These are phyloP conservation scores for Pichia kudriavzevii DNA, from an alignment of 1,139 yeast genomes.

Conservation along the genomic window DNA sequence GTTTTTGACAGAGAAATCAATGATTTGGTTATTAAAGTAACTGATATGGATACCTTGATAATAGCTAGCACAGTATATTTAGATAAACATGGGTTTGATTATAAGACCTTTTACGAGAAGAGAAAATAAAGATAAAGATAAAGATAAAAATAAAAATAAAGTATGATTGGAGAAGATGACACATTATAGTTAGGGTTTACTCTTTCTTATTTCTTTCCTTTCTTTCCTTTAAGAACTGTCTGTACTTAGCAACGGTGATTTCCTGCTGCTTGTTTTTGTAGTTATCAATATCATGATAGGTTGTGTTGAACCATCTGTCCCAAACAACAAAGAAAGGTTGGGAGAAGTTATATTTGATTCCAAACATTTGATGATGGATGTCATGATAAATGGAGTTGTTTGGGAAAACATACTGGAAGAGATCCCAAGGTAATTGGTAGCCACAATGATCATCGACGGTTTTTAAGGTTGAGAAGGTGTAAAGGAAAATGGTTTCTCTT, in stretches of 20 bases:
- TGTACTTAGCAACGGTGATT: slow-evolving; percentile 56
- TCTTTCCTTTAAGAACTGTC: slow-evolving; percentile 48
- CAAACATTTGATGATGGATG: slow-evolving; percentile 94
- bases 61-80: too few relatives aligned
- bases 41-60: too few relatives aligned
- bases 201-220: slow-evolving; percentile 14
- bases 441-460: slow-evolving; percentile 99
- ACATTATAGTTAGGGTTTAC: not conserved
- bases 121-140: too few relatives aligned
- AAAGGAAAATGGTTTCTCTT: slow-evolving; percentile 68
- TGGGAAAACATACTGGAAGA: slow-evolving; percentile 84
- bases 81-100: too few relatives aligned
- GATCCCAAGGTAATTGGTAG: slow-evolving; percentile 82
- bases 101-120: too few relatives aligned
- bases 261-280: slow-evolving; percentile 50
- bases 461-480: slow-evolving; percentile 84
- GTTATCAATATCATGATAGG: slow-evolving; percentile 58
- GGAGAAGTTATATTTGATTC: slow-evolving; percentile 87
- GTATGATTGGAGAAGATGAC: not conserved
- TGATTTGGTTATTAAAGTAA: too few relatives aligned
- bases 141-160: not conserved
- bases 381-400: slow-evolving; percentile 95
- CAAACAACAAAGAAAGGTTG: slow-evolving; percentile 95
- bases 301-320: slow-evolving; percentile 70
- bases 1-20: too few relatives aligned